phyloP scores from a whole-genome alignment of 257 asterid species.

The Sherardia arvensis region DNA sequence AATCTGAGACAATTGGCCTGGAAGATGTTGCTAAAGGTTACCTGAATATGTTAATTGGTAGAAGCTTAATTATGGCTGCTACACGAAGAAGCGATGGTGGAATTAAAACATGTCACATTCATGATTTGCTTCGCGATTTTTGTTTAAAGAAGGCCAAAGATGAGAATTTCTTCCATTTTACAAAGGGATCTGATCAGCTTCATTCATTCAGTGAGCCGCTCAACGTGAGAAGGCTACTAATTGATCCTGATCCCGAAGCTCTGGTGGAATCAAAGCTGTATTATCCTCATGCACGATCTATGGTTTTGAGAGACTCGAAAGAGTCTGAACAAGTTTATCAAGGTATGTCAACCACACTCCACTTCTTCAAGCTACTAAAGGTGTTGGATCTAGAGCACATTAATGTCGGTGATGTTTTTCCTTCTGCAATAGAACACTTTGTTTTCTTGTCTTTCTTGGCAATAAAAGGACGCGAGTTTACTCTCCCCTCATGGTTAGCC shows the following conservation, averaged over 20 bases:
- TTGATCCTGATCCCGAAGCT: background rate
- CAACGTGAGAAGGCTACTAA: background rate
- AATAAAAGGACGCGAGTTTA: background rate
- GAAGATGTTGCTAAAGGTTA: background rate
- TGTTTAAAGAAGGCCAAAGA: background rate
- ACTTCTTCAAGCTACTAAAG: background rate
- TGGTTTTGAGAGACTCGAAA: background rate
- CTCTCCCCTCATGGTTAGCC: background rate
- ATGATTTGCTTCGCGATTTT: background rate
- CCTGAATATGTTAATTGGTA: background rate
- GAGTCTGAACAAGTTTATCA: background rate
- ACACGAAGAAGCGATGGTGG: background rate
- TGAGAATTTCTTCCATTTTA: background rate
- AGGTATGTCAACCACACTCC: background rate
- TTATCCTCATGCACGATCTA: background rate
- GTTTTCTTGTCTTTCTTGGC: conserved; percentile 5
- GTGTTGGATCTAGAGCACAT: conserved; percentile 4
- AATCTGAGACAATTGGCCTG: background rate
- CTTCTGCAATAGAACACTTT: background rate
- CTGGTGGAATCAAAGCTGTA: background rate
- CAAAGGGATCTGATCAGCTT: background rate
- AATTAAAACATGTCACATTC: background rate
- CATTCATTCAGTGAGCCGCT: background rate
- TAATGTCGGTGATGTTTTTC: no score
- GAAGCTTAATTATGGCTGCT: background rate